Percentiles rank a stretch among this genome's conserved stretches.
These are phyloP conservation scores for Amoebophrya sp. DNA, from an alignment of 169 alveolate species.

Conservation along the genomic window DNA sequence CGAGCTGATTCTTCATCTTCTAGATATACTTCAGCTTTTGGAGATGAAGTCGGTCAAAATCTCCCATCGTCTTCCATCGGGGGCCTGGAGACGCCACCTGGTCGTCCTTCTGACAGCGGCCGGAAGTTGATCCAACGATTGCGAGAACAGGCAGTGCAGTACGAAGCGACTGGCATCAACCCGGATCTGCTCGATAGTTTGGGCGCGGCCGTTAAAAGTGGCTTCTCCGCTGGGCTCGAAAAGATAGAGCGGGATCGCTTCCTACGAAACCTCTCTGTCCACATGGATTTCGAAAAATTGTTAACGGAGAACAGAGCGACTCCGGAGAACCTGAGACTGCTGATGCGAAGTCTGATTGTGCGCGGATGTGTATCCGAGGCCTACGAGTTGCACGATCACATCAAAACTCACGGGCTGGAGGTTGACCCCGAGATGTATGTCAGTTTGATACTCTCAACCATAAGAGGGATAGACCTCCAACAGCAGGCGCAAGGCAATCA, in stretches of 20 bases:
- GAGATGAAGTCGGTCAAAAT: too few species aligned
- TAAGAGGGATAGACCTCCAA: too few species aligned
- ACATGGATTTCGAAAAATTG: conserved; percentile 38
- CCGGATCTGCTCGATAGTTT: conserved; percentile 22
- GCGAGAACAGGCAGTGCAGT: not conserved
- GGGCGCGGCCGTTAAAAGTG: not conserved
- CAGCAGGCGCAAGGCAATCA: not conserved
- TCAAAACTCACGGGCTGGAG: conserved; percentile 46
- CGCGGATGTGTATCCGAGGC: conserved; percentile 44
- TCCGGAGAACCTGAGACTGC: conserved; percentile 38
- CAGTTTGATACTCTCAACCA: conserved; percentile 49
- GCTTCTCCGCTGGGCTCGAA: conserved; percentile 44
- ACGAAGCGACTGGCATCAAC: not conserved
- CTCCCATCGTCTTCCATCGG: too few species aligned
- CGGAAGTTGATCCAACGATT: not conserved
- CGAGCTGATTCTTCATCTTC: too few species aligned
- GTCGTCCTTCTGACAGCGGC: not conserved
- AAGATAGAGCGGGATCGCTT: not conserved
- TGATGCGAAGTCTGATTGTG: conserved; percentile 47
- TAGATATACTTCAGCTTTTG: too few species aligned
- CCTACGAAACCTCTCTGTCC: not conserved
- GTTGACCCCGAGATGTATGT: conserved; percentile 56
- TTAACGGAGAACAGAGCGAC: conserved; percentile 38
- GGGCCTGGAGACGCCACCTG: too few species aligned
- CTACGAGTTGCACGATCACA: conserved; percentile 46